Conservation (phyloP, 768 basidiomycete genomes). For the Fomitopsis pulvina region DNA sequence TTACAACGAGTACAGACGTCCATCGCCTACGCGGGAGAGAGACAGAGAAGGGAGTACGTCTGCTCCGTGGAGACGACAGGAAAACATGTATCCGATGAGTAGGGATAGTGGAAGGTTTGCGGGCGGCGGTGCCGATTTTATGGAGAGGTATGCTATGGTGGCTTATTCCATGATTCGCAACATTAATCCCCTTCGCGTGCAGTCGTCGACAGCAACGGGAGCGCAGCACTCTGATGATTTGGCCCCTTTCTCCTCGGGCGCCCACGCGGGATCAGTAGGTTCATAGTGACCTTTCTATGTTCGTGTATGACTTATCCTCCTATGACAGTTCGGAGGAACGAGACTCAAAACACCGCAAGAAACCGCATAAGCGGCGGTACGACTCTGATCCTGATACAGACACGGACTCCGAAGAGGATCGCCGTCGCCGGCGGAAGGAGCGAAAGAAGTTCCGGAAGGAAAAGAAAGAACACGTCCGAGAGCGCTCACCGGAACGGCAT, state of each 20-base stretch:
- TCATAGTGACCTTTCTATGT: neutral
- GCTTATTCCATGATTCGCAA: neutral
- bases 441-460: slow-evolving; percentile 47
- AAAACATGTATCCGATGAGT: slow-evolving; percentile 52
- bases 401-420: slow-evolving; percentile 46
- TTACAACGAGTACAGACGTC: slow-evolving; percentile 19
- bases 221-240: slow-evolving; percentile 50
- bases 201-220: slow-evolving; percentile 73
- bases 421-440: slow-evolving; percentile 52
- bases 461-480: slow-evolving; percentile 26
- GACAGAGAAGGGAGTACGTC: slow-evolving; percentile 13
- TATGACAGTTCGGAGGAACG: slow-evolving; percentile 39
- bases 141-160: slow-evolving; percentile 52
- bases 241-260: slow-evolving; percentile 78
- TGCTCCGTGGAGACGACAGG: slow-evolving; percentile 40
- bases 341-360: slow-evolving; percentile 45
- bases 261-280: slow-evolving; percentile 53
- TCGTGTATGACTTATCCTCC: slow-evolving; percentile 1
- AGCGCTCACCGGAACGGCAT: slow-evolving; percentile 13
- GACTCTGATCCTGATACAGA: slow-evolving; percentile 41
- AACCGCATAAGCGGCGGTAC: slow-evolving; percentile 47
- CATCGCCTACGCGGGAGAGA: slow-evolving; percentile 26
- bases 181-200: neutral
- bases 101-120: slow-evolving; percentile 23
- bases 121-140: slow-evolving; percentile 44